Evolutionary conservation across 805 yeast genomes (phyloP).

Genomic region (Starmerella scarabaei): DNA sequence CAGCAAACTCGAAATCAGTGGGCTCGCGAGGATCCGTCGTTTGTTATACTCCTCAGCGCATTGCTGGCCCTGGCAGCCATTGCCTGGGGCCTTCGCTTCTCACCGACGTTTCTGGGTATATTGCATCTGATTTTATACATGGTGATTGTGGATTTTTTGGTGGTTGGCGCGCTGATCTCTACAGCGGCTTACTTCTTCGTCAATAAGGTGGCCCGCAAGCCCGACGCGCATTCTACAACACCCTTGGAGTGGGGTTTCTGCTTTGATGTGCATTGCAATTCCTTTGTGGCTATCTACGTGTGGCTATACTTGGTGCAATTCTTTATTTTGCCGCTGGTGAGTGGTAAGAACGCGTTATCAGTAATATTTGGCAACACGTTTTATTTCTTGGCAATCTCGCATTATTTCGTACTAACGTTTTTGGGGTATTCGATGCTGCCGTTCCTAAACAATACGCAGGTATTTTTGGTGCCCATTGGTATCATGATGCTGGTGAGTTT

Average conservation of each 20-base stretch:
- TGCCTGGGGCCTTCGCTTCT: slow-evolving; percentile 81
- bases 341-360: slow-evolving; percentile 53
- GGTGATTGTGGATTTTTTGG: slow-evolving; percentile 73
- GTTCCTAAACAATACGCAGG: slow-evolving; percentile 50
- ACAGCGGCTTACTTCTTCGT: slow-evolving; percentile 63
- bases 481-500: slow-evolving; percentile 42
- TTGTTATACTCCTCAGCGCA: slow-evolving; percentile 56
- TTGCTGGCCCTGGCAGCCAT: slow-evolving; percentile 62
- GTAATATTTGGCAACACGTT: slow-evolving; percentile 64
- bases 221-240: slow-evolving; percentile 1
- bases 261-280: slow-evolving; percentile 85
- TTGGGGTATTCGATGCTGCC: slow-evolving; percentile 77
- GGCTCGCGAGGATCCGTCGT: slow-evolving; percentile 89
- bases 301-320: slow-evolving; percentile 62
- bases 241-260: slow-evolving; percentile 83
- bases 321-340: slow-evolving; percentile 49
- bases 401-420: slow-evolving; percentile 69
- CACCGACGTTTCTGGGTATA: slow-evolving; percentile 49
- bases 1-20: slow-evolving; percentile 67
- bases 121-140: slow-evolving; percentile 59
- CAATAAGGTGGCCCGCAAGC: slow-evolving; percentile 39
- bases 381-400: slow-evolving; percentile 59
- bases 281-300: slow-evolving; percentile 73
- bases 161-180: slow-evolving; percentile 55
- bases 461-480: slow-evolving; percentile 52